These are phyloP conservation scores for Apophysomyces ossiformis DNA, from an alignment of 371 early-diverging fungal species.

Conservation along the genomic window DNA sequence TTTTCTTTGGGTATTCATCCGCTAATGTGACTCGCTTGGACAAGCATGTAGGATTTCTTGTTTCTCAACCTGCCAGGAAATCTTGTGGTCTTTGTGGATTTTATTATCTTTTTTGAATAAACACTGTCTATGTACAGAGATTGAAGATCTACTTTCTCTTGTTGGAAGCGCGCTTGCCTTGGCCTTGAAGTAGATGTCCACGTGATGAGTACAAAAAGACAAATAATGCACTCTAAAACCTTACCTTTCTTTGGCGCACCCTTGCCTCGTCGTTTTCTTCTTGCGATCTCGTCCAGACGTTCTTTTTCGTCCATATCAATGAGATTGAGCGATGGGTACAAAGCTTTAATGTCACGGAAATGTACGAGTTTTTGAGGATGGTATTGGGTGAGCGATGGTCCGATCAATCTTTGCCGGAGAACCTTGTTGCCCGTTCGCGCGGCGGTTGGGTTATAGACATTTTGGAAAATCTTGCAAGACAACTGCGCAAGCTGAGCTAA, in stretches of 20 bases:
- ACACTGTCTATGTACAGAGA: conserved; percentile 11
- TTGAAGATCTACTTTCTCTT: conserved; percentile 55
- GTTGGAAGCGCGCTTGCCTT: conserved; percentile 66
- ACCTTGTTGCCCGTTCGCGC: conserved; percentile 78
- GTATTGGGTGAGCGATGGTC: conserved; percentile 69
- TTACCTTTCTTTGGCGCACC: conserved; percentile 85
- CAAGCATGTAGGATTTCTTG: too few species aligned
- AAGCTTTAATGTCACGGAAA: conserved; percentile 63
- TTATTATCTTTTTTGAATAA: conserved; percentile 3
- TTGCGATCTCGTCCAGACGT: conserved; percentile 71
- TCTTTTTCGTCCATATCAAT: conserved; percentile 69
- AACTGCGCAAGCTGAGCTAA: conserved; percentile 65
- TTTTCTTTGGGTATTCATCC: too few species aligned
- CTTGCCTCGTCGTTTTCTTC: conserved; percentile 78
- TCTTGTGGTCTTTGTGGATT: background rate
- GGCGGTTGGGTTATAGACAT: conserved; percentile 73
- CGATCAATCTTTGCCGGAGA: conserved; percentile 68
- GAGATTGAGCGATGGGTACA: conserved; percentile 64
- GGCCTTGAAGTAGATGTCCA: conserved; percentile 42
- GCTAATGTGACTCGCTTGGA: too few species aligned
- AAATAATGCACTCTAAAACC: background rate
- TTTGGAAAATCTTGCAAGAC: conserved; percentile 69
- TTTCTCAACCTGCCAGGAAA: background rate
- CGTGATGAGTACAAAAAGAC: conserved; percentile 6
- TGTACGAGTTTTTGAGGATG: conserved; percentile 66